Evolutionary conservation across 495 filamentous ascomycete species (phyloP).

Genomic region (Penicillium desertorum): DNA sequence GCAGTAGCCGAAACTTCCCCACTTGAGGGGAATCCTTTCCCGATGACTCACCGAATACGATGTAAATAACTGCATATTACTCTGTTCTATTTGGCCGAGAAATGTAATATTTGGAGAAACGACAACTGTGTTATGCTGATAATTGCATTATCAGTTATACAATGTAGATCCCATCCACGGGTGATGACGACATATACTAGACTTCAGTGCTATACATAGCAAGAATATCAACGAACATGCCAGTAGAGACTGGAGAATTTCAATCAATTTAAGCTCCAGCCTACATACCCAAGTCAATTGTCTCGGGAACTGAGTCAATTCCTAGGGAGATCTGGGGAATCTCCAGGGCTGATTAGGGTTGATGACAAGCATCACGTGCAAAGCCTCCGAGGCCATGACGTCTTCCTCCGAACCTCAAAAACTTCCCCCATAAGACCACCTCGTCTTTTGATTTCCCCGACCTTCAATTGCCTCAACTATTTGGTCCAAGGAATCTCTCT

Average conservation of each 20-base stretch:
- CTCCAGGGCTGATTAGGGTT: not conserved
- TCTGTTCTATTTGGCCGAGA: not conserved
- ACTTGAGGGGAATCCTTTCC: constrained; percentile 5
- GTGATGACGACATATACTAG: not conserved
- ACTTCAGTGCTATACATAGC: not conserved
- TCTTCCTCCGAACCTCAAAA: constrained; percentile 30
- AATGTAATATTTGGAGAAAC: not conserved
- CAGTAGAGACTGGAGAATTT: not conserved
- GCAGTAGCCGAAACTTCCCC: constrained; percentile 5
- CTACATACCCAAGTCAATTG: not conserved
- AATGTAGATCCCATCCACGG: not conserved
- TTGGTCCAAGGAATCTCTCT: constrained; percentile 11
- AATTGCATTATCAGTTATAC: not conserved
- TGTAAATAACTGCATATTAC: not conserved
- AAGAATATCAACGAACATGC: not conserved
- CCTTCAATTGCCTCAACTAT: constrained; percentile 15
- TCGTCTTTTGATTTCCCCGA: constrained; percentile 17
- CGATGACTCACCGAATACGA: not conserved
- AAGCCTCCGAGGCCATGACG: constrained; percentile 31
- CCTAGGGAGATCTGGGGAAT: not conserved
- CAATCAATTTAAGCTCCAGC: not conserved
- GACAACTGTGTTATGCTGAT: not conserved
- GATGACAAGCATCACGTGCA: constrained; percentile 23
- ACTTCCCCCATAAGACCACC: constrained; percentile 33
- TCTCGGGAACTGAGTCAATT: not conserved